Evolutionary conservation across 495 filamentous ascomycete genomes (phyloP).

Genomic region (Lindgomyces ingoldianus): DNA sequence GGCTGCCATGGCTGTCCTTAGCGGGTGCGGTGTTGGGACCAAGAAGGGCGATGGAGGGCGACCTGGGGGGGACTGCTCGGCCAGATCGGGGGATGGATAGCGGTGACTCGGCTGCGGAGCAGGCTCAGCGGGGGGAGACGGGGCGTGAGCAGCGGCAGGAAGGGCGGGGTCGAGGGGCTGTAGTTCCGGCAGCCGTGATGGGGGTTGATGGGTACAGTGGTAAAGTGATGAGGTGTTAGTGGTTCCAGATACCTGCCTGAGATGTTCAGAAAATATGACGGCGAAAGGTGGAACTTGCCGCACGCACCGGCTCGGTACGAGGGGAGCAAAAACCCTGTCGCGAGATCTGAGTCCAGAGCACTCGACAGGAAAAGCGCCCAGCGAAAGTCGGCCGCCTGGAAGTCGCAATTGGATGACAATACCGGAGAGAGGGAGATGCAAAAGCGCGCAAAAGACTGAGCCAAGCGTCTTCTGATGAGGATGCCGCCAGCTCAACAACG

Average conservation of each 20-base stretch:
- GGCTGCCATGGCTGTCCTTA: conserved; percentile 57
- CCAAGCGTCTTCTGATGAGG: not conserved
- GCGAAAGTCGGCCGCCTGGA: not conserved
- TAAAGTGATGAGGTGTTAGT: conserved; percentile 13
- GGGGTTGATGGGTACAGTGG: conserved; percentile 9
- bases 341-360: not conserved
- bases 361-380: not conserved
- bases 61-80: conserved; percentile 2
- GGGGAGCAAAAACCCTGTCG: not conserved
- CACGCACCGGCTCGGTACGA: conserved; percentile 13
- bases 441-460: not conserved
- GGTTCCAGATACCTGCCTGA: conserved; percentile 4
- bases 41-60: conserved; percentile 1
- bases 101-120: conserved; percentile 26
- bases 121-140: not conserved
- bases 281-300: conserved; percentile 18
- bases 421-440: not conserved
- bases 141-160: not conserved
- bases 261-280: conserved; percentile 36
- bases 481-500: conserved; percentile 19
- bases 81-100: conserved; percentile 1
- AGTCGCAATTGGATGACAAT: not conserved
- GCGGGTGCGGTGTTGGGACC: not conserved
- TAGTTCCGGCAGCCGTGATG: conserved; percentile 16
- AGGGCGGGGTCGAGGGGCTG: not conserved